phyloP scores from a whole-genome alignment of 176 grass and related monocot species.

The Zizania latifolia region DNA sequence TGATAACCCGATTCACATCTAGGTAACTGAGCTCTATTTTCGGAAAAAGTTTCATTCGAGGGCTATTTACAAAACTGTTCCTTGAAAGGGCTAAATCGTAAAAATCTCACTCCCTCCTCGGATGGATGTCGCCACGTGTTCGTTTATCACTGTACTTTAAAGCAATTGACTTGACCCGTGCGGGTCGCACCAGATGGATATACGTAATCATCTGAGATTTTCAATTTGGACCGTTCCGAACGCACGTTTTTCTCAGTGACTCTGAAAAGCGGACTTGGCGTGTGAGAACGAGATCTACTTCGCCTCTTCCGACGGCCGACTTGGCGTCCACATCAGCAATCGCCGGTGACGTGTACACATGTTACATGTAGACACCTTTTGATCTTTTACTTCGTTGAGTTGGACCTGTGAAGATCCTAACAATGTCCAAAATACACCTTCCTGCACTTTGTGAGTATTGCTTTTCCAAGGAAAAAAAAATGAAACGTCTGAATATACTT shows the following conservation, averaged over 20 bases:
- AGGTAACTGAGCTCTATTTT: too few relatives aligned
- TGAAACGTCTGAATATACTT: too few relatives aligned
- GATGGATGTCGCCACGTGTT: neutral
- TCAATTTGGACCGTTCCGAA: neutral
- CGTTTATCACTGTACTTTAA: neutral
- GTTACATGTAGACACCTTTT: neutral
- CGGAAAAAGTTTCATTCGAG: too few relatives aligned
- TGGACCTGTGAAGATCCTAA: neutral
- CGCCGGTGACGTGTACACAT: neutral
- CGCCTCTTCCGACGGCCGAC: neutral
- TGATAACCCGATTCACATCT: too few relatives aligned
- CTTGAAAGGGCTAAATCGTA: too few relatives aligned
- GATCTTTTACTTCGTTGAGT: too few relatives aligned
- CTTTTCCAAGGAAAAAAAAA: too few relatives aligned
- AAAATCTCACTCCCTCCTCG: too few relatives aligned
- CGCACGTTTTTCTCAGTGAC: neutral
- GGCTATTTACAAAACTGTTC: too few relatives aligned
- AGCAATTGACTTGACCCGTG: neutral
- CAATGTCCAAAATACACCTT: too few relatives aligned
- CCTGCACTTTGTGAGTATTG: too few relatives aligned
- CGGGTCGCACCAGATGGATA: neutral
- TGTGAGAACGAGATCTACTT: too few relatives aligned
- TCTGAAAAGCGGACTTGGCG: neutral
- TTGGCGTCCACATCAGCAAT: slow-evolving; percentile 12
- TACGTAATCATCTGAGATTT: neutral